Evolutionary conservation across 2,329 filamentous ascomycete genomes (phyloP), one percentile per base, ranked within the genome.

Genomic region (Westerdykella aurantiaca): DNA sequence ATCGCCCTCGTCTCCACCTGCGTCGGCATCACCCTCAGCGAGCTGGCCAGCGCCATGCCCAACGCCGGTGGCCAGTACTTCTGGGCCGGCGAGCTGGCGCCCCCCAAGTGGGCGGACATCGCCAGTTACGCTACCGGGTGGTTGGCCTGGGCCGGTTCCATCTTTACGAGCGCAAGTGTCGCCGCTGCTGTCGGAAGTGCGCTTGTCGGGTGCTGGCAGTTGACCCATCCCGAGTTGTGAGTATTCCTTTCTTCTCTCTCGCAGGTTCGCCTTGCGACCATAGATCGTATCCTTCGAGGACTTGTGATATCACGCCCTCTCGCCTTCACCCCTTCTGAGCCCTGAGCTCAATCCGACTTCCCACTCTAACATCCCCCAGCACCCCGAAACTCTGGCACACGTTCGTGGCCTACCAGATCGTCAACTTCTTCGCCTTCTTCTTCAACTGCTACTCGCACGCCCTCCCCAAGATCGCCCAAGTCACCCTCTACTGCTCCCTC

Each of bases 131-230:
- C 73, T 39, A 75, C 71, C 1, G 74, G 73, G 1, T 77, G 72
- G 68, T 69, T 78, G 45, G 73, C 73, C 2, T 79, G 74, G 69
- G 72, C 74, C n/a, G 76, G 75, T 13, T 68, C 70, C 17, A 71
- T 79, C 42, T 79, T 78, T 48, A 77, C 75, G 6, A 73, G 66
- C 50, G 75, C 77, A 14, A 75, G 72, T 59, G 73, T 77, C 14
- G 71, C 73, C 3, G 55, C 78, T 38, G 71, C 71, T 38, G 60
- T 77, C 41, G 74, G 69, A 4, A 68, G 67, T 50, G 75, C 70
- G 2, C 51, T 70, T 33, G 70, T 77, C 35, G 76, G 76, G 18
- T 76, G 75, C 55, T 77, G 71, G 58, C 72, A 76, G 50, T 55
- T 79, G 43, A 62, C 72, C 4, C 18, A 21, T 21, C 18, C 18